Conservation (phyloP, 1,284 basidiomycete species). For the Microbotryum lychnidis-dioicae region DNA sequence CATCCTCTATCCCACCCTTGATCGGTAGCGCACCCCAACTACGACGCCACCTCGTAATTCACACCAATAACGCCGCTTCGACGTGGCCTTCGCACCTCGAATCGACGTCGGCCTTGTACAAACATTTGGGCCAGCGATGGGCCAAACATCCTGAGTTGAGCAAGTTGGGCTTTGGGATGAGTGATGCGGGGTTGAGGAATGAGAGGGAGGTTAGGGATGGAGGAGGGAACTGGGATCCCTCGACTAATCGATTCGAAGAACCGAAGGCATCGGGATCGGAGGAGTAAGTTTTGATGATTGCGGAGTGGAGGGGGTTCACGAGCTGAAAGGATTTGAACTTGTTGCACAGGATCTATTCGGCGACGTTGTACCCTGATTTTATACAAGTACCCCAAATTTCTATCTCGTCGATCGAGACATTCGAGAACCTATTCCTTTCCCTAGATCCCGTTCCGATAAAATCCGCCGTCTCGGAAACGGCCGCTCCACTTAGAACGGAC, state of each 20-base stretch:
- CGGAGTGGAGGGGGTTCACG: too few relatives aligned
- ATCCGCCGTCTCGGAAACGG: not conserved
- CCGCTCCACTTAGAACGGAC: constrained; percentile 17
- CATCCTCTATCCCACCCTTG: too few relatives aligned
- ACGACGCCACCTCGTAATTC: constrained; percentile 20
- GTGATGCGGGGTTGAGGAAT: not conserved
- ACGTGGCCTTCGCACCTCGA: constrained; percentile 31
- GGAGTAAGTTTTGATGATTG: not conserved
- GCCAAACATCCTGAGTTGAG: not conserved
- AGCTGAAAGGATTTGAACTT: too few relatives aligned
- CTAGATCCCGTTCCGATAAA: not conserved
- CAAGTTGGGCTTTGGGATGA: constrained; percentile 11
- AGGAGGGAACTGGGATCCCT: constrained; percentile 11
- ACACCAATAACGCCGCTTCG: constrained; percentile 1
- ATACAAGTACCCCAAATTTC: constrained; percentile 8
- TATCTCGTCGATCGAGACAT: constrained; percentile 6
- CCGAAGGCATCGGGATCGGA: not conserved
- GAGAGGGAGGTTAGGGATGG: not conserved
- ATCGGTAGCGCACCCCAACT: constrained; percentile 12
- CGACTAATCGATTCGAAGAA: constrained; percentile 9
- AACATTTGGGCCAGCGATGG: constrained; percentile 10
- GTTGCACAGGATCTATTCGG: constrained; percentile 10
- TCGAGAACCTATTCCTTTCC: constrained; percentile 8
- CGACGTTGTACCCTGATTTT: constrained; percentile 27
- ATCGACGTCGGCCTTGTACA: constrained; percentile 18